These are phyloP conservation scores for Picea glauca DNA, from an alignment of 75 land plant species.

Conservation along the genomic window DNA sequence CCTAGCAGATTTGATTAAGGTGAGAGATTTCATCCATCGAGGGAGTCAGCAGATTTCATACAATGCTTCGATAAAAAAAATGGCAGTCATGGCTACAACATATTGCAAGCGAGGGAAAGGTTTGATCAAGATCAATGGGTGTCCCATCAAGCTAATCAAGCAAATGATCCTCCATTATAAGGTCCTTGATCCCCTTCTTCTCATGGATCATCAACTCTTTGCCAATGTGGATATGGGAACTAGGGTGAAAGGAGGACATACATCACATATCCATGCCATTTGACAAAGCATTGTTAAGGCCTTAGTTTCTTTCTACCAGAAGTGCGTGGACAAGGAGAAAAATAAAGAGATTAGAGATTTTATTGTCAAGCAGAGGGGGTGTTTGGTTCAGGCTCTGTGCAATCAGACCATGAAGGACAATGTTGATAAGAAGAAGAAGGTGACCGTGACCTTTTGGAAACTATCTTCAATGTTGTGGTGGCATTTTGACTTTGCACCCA, in stretches of 20 bases:
- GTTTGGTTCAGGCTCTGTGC: background rate
- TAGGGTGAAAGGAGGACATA: slow-evolving; percentile 41
- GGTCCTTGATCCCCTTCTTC: slow-evolving; percentile 49
- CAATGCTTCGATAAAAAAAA: too few relatives aligned
- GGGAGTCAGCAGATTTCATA: too few relatives aligned
- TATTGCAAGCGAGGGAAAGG: slow-evolving; percentile 45
- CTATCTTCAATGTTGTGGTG: too few relatives aligned
- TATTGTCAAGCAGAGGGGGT: slow-evolving; percentile 15
- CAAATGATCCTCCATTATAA: slow-evolving; percentile 51
- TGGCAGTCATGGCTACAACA: slow-evolving; percentile 37
- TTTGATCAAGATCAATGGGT: slow-evolving; percentile 46
- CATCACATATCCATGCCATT: slow-evolving; percentile 55
- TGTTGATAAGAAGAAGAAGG: too few relatives aligned
- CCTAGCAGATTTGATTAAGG: too few relatives aligned
- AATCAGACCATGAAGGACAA: too few relatives aligned
- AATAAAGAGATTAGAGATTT: slow-evolving; percentile 56
- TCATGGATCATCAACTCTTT: slow-evolving; percentile 38
- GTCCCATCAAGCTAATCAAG: slow-evolving; percentile 54
- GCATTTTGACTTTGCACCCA: too few relatives aligned
- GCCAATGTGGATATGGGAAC: slow-evolving; percentile 45
- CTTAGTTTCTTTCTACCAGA: slow-evolving; percentile 60
- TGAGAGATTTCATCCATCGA: too few relatives aligned
- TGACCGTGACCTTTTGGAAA: too few relatives aligned
- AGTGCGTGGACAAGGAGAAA: slow-evolving; percentile 66
- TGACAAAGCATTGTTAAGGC: slow-evolving; percentile 71